phyloP scores from a whole-genome alignment of 345 rosid species.

The Corchorus olitorius region DNA sequence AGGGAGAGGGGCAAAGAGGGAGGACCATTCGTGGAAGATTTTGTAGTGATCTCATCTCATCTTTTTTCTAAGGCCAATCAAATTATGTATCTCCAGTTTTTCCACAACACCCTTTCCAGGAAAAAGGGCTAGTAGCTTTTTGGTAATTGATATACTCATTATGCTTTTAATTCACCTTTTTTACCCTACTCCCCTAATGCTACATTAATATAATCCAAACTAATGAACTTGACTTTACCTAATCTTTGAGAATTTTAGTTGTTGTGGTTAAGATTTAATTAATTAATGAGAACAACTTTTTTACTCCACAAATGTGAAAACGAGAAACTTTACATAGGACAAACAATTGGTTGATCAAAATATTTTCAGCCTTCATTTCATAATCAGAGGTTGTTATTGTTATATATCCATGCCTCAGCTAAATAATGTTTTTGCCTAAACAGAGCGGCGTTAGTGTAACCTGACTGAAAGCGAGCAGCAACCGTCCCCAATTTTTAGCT shows the following conservation, averaged over 20 bases:
- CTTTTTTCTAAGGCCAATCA: neutral
- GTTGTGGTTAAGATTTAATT: neutral
- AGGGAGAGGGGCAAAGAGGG: neutral
- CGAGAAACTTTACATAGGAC: neutral
- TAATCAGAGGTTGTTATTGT: neutral
- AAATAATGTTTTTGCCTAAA: neutral
- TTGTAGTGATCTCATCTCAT: neutral
- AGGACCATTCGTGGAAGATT: neutral
- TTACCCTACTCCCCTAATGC: neutral
- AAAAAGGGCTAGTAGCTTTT: neutral
- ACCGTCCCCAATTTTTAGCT: neutral
- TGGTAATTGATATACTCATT: neutral
- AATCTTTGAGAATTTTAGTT: neutral
- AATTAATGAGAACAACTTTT: neutral
- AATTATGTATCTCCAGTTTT: neutral
- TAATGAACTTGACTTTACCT: neutral
- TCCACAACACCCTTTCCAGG: neutral
- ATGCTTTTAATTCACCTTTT: neutral
- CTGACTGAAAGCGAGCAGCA: neutral
- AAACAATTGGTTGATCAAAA: neutral
- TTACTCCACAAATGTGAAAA: neutral
- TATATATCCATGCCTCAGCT: too few species aligned
- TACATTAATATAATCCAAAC: neutral
- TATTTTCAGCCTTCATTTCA: neutral
- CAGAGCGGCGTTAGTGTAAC: too few species aligned